Base-by-base conservation (phyloP, 2,329 filamentous ascomycete species). In the Ophiostoma piceae region DNA sequence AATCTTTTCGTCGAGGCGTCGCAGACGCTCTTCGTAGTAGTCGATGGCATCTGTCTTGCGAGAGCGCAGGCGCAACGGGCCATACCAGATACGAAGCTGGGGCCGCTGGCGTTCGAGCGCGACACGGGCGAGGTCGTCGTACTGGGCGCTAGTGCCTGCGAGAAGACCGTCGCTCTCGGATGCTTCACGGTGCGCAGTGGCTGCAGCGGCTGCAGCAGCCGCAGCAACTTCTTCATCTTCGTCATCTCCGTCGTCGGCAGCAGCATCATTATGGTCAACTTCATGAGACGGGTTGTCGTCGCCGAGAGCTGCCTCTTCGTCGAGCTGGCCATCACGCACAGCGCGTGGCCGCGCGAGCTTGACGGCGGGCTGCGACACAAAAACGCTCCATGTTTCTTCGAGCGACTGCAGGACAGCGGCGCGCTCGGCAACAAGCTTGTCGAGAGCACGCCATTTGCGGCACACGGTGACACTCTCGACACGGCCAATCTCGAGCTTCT, bases 401-500 rank as follows among this genome's bases (percentile, higher is more conserved):
- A 99, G 83, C 70, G 88, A 88, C 71, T 89, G 84, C 67, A 99
- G 78, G 0, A 89, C 81, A 8, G 79, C 78, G 70, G 87, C 85
- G 71, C 96, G 84, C 74, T 90, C 80, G 1, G 86, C 84, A 76
- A 98, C 86, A 67, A 95, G 80, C 32, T 83, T 80, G 75, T 99
- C 96, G 41, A 99, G 80, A 72, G 90, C 85, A 72, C 86, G 87
- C 96, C 95, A 99, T 73, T 98, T 84, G 60, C 90, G 87, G 78
- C 94, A 98, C 1, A 99, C 78, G 0, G 89, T 92, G 12, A 99
- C 92, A 68, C 85, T 91, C 71, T 97, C 92, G 5, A 99, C 95
- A 72, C 90, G 91, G 16, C 95, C 96, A 74, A 99, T 94, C 69
- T 91, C 88, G 14, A 99, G 82, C 72, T 90, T 90, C 76, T 99